Evolutionary conservation across 805 yeast genomes (phyloP).

Genomic region (Candida broadrunensis): DNA sequence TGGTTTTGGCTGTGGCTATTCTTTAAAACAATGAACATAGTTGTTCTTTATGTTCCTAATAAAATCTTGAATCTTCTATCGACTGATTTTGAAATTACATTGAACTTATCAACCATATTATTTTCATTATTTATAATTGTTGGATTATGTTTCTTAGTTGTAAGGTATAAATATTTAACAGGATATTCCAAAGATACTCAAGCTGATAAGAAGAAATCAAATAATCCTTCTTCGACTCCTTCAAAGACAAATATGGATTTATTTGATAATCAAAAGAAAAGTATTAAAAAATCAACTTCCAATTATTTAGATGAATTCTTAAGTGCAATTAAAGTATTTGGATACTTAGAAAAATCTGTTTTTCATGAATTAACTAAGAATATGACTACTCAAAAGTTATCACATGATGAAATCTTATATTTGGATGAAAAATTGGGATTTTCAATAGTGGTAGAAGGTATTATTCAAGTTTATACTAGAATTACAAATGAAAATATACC

Average conservation of each 20-base stretch:
- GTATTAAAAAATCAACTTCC: slow-evolving; percentile 37
- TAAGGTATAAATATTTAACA: slow-evolving; percentile 63
- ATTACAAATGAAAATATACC: slow-evolving; percentile 20
- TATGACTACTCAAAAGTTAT: slow-evolving; percentile 84
- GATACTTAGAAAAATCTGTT: slow-evolving; percentile 85
- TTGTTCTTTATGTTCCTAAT: slow-evolving; percentile 8
- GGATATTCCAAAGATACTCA: slow-evolving; percentile 48
- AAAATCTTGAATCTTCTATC: slow-evolving; percentile 20
- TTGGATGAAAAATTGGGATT: slow-evolving; percentile 80
- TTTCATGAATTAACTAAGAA: slow-evolving; percentile 90
- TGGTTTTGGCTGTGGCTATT: slow-evolving; percentile 19
- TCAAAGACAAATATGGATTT: slow-evolving; percentile 7
- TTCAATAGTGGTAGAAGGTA: slow-evolving; percentile 90
- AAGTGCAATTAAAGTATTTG: slow-evolving; percentile 89
- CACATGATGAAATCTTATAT: slow-evolving; percentile 70
- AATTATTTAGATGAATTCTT: slow-evolving; percentile 86
- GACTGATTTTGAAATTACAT: slow-evolving; percentile 46
- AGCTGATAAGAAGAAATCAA: slow-evolving; percentile 26
- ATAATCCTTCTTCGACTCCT: not conserved
- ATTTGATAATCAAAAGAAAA: slow-evolving; percentile 25
- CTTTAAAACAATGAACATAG: slow-evolving; percentile 13
- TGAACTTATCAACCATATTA: slow-evolving; percentile 46
- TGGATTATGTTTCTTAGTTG: slow-evolving; percentile 38
- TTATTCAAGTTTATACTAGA: slow-evolving; percentile 71
- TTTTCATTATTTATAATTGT: slow-evolving; percentile 22